Evolutionary conservation across 2,329 filamentous ascomycete genomes (phyloP).

Genomic region (Aspergillus sclerotialis): DNA sequence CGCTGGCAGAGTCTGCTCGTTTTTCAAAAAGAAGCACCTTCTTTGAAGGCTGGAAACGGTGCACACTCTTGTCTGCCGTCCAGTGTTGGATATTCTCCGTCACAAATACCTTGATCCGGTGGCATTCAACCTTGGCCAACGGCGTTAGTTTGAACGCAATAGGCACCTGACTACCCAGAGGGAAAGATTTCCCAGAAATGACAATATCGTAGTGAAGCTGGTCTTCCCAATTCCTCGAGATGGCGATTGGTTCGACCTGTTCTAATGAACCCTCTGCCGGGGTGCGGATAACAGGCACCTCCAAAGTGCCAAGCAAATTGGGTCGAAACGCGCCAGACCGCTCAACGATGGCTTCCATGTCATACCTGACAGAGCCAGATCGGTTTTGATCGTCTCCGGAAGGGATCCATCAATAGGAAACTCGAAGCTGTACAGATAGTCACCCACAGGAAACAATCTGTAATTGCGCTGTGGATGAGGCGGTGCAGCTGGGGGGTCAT

Average conservation of each 20-base stretch:
- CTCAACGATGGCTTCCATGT: constrained; percentile 77
- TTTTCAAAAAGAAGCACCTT: constrained; percentile 88
- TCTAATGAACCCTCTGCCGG: constrained; percentile 84
- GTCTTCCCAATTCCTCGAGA: constrained; percentile 89
- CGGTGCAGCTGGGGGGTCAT: constrained; percentile 53
- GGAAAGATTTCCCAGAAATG: constrained; percentile 92
- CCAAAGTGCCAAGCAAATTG: constrained; percentile 74
- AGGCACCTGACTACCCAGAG: constrained; percentile 77
- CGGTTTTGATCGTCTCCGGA: constrained; percentile 78
- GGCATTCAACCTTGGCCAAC: constrained; percentile 85
- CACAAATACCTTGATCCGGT: constrained; percentile 84
- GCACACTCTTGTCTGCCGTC: constrained; percentile 77
- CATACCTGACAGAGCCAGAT: constrained; percentile 80
- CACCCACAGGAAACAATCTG: constrained; percentile 72
- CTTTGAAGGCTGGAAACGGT: constrained; percentile 72
- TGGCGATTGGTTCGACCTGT: constrained; percentile 87
- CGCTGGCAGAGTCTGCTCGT: constrained; percentile 68
- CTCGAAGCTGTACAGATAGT: constrained; percentile 73
- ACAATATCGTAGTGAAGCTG: constrained; percentile 94
- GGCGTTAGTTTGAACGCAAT: constrained; percentile 93
- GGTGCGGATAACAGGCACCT: constrained; percentile 75
- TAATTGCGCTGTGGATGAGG: constrained; percentile 71
- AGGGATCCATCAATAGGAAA: constrained; percentile 70
- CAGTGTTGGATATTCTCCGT: constrained; percentile 90
- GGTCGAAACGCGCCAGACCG: constrained; percentile 84